A percentile compares a stretch with the other conserved stretches of the same genome.
Conservation (phyloP, 108 stramenopile genomes). For the Cyclotella distinguenda region DNA sequence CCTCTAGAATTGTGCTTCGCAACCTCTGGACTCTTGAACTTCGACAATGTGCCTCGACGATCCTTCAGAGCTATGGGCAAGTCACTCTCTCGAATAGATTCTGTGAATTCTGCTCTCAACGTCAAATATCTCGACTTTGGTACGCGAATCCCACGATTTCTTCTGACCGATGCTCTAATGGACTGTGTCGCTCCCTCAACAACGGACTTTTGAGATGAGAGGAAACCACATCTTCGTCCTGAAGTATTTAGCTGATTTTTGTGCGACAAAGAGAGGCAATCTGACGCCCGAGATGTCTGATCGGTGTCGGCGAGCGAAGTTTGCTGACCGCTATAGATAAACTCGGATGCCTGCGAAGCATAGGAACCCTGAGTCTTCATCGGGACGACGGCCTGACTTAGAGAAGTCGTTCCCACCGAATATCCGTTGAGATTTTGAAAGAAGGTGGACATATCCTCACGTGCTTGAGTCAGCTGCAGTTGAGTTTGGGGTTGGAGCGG, state of each 20-base stretch:
- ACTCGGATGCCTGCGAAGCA: neutral
- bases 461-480: slow-evolving; percentile 12
- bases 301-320: neutral
- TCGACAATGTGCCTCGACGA: neutral
- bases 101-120: slow-evolving; percentile 18
- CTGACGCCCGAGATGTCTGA: neutral
- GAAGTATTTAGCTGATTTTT: neutral
- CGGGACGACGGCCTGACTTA: slow-evolving; percentile 32
- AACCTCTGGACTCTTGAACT: neutral
- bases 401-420: slow-evolving; percentile 7
- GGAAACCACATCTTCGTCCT: neutral
- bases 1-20: neutral
- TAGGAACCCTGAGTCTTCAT: slow-evolving; percentile 17
- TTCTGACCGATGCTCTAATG: slow-evolving; percentile 21
- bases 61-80: slow-evolving; percentile 11
- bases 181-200: slow-evolving; percentile 30
- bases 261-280: neutral
- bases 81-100: slow-evolving; percentile 7
- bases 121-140: slow-evolving; percentile 24
- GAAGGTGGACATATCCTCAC: slow-evolving; percentile 7
- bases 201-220: slow-evolving; percentile 27
- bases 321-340: neutral
- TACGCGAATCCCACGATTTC: slow-evolving; percentile 10
- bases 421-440: slow-evolving; percentile 47
- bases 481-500: slow-evolving; percentile 3